Base-by-base conservation (phyloP, 2,329 filamentous ascomycete species). In the Colletotrichum viniferum region DNA sequence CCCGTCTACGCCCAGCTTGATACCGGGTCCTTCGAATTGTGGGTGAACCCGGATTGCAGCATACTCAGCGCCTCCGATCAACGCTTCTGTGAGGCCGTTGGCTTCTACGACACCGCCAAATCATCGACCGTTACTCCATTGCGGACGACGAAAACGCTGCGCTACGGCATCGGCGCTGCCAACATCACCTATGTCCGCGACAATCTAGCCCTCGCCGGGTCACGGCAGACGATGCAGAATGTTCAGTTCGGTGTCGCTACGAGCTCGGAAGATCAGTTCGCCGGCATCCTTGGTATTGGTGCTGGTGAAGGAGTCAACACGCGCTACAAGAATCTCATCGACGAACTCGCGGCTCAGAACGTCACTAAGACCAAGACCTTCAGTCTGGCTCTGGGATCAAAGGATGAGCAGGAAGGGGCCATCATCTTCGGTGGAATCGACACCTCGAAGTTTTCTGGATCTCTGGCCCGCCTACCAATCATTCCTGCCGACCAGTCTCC, bases 221-320 rank as follows among this genome's bases (percentile, higher is more conserved):
- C 84, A 43, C 32, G 28, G 24, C 76, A 82, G 12, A 79, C 86
- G 3, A 85, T 86, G 12, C 81, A 92, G 18, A 81, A 85, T n/a
- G 87, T 93, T 68, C 90, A 93, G 79, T 93, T 94, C 76, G 93
- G 92, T 76, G 89, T 94, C 48, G 92, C 92, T n/a, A 89, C 88
- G 52, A 79, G 81, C 14, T 86, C 86, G 7, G 76, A 81, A 16
- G 85, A 89, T 75, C 86, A 89, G 76, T 89, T 88, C 73, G 84
- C 88, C 0, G 89, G 89, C 48, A 95, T 97, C 62, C 83, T 97
- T 24, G 95, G 95, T 26, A 93, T 97, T 71, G 95, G 95, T 28
- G 95, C 95, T 81, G 87, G 91, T 4, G 63, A 83, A 14, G 87
- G 86, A 43, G 77, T 85, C 67, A 89, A 86, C 30, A 87, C 86